Base-by-base conservation (phyloP, 257 asterid species). In the Lavandula angustifolia region DNA sequence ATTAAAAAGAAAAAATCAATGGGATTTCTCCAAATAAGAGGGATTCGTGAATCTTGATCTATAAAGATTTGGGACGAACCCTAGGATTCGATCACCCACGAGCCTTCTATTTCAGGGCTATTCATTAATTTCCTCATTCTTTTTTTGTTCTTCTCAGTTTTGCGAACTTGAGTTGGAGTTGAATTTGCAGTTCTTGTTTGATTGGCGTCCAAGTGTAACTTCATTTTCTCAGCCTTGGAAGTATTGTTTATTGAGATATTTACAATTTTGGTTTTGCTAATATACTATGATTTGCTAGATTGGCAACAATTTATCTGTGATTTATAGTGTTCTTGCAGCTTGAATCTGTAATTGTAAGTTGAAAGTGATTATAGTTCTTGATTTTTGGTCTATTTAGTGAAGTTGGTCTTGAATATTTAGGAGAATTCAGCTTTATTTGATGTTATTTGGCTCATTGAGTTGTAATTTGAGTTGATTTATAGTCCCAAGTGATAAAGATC, bases 41-140 rank as follows among this genome's bases (percentile, higher is more conserved):
- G 67, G 68, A 33, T 35, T 57, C 57, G 68, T 72, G 72, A 56
- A 68, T 74, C 60, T 58, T 58, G 81, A 76, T 76, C 78, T 76
- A 73, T 46, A 72, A 40, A 64, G 77, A 67, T 67, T 67, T 76
- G 40, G 48, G 65, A 67, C 78, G 72, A 76, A 72, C 77, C 78
- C 78, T 77, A 77, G 68, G 71, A 62, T 62, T 44, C 51, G 56
- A 72, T 72, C 64, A 58, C 50, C 64, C 18, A 37, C 64, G 42
- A 47, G 40, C 82, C 69, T 69, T 70, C 55, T 53, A 62, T 11
- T 62, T 69, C 60, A 61, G 75, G 74, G 50, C 7, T 9, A 60
- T 73, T 65, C 54, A 41, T 69, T 61, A 58, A 52, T 49, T 73
- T 53, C 37, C 37, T 42, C 55, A 55, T 10, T 22, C 27, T 22